Conservation (phyloP, 768 basidiomycete genomes). For the Thelephora ganbajun region DNA sequence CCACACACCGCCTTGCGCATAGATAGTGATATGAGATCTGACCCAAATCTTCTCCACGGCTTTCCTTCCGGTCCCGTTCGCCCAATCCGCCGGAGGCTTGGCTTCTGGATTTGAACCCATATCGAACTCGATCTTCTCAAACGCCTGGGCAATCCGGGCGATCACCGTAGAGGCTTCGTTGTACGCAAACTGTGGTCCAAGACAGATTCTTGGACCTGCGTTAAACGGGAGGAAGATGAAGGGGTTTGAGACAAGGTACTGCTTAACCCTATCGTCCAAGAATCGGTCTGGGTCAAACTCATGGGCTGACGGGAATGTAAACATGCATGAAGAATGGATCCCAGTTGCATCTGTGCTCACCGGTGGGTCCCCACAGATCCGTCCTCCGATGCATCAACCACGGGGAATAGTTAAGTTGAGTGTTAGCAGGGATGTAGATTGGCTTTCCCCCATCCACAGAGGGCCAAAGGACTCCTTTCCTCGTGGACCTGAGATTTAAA, state of each 20-base stretch:
- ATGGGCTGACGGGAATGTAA: conserved; percentile 26
- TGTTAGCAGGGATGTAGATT: conserved; percentile 11
- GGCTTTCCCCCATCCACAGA: conserved; percentile 9
- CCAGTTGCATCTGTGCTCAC: conserved; percentile 16
- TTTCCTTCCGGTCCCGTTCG: neutral
- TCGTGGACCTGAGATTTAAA: conserved; percentile 14
- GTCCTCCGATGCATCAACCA: conserved; percentile 52
- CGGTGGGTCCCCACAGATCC: conserved; percentile 63
- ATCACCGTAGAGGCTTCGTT: conserved; percentile 16
- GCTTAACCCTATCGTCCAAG: conserved; percentile 47
- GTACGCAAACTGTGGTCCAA: conserved; percentile 33
- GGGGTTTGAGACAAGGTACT: conserved; percentile 46
- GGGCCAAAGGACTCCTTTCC: conserved; percentile 7
- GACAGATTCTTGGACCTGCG: conserved; percentile 36
- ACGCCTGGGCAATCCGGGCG: conserved; percentile 11
- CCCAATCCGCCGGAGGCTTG: conserved; percentile 5
- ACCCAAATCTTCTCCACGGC: neutral
- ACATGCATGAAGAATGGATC: neutral
- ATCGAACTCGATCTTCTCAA: conserved; percentile 9
- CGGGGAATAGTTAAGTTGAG: conserved; percentile 32
- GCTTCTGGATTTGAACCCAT: conserved; percentile 10
- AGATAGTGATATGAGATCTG: neutral
- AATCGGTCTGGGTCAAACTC: conserved; percentile 64
- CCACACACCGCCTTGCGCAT: neutral
- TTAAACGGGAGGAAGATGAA: conserved; percentile 45